Conservation (phyloP, 2,329 filamentous ascomycete genomes). For the Hypomyces perniciosus region DNA sequence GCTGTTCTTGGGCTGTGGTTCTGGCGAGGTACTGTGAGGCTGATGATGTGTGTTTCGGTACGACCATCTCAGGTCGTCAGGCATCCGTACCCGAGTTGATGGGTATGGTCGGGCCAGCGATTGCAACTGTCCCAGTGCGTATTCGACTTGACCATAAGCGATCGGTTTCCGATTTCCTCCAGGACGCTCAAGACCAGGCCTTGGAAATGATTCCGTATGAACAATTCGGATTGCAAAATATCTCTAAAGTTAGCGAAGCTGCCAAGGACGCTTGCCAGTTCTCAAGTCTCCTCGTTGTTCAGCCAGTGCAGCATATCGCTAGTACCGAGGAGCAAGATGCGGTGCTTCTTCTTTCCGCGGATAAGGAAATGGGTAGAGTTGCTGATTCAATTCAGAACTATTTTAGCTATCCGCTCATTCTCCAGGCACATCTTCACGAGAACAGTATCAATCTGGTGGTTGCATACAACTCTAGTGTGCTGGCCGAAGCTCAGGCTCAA, state of each 20-base stretch:
- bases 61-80: slow-evolving; percentile 16
- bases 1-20: slow-evolving; percentile 27
- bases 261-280: slow-evolving; percentile 15
- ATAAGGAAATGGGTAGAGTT: not conserved
- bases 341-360: not conserved
- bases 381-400: not conserved
- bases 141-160: slow-evolving; percentile 1
- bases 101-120: slow-evolving; percentile 12
- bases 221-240: slow-evolving; percentile 18
- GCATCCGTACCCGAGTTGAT: slow-evolving; percentile 11
- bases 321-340: not conserved
- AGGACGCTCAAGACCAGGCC: slow-evolving; percentile 9
- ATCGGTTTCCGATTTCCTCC: slow-evolving; percentile 3
- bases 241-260: slow-evolving; percentile 10
- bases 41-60: slow-evolving; percentile 15
- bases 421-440: not conserved
- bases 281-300: slow-evolving; percentile 15
- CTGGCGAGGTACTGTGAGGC: slow-evolving; percentile 30
- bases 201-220: slow-evolving; percentile 15
- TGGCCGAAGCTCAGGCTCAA: not conserved
- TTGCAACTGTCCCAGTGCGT: slow-evolving; percentile 6
- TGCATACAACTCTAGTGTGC: not conserved
- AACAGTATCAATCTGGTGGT: not conserved
- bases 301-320: not conserved
- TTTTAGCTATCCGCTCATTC: slow-evolving; percentile 4